Evolutionary conservation across 192 early-diverging fungal species (phyloP), one percentile per base, ranked within the genome.

Genomic region (Rhizophagus clarus): DNA sequence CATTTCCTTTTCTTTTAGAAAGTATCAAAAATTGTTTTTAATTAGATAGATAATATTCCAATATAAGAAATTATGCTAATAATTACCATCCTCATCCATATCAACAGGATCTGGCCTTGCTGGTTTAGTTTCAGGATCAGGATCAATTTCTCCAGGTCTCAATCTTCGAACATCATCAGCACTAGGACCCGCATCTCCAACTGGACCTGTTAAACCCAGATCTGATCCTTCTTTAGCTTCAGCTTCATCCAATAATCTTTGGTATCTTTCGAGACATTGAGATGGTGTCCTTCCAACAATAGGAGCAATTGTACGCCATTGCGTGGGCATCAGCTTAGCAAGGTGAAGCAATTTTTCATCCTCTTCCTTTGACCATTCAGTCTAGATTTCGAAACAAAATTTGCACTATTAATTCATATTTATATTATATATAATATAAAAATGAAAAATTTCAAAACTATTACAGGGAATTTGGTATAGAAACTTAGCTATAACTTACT

Each of bases 301-400:
- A 9, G 98, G 98, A 1, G 98, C 98, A 80, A 98, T 98, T 2
- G 98, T 99, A 28, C 98, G 90, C 98, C 98, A 99, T 83, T 99
- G 98, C 9, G 98, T 99, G 29, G 98, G 98, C 98, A 99, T 99
- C 31, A 99, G 88, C 84, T 98, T 98, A 42, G 98, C 98, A 76
- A 99, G 85, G 85, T 99, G 97, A 61, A 99, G 83, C 12, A 99
- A 87, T 85, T 97, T 97, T 82, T 99, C 98, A 83, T 99, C 98
- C 82, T 99, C 98, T 73, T 99, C 98, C 79, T 94, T 97, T 14
- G 97, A 94, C 98, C 98, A 99, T 84, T 98, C 98, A 11, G 96
- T 99, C 89, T 89, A 83, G 17, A 64, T 26, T 29, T 69, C 76
- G 31, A 63, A 68, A 26, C 24, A 3, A 40, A 40, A 40, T 40